Conservation (phyloP, 495 filamentous ascomycete species). For the Aspergillus sclerotiicarbonarius region DNA sequence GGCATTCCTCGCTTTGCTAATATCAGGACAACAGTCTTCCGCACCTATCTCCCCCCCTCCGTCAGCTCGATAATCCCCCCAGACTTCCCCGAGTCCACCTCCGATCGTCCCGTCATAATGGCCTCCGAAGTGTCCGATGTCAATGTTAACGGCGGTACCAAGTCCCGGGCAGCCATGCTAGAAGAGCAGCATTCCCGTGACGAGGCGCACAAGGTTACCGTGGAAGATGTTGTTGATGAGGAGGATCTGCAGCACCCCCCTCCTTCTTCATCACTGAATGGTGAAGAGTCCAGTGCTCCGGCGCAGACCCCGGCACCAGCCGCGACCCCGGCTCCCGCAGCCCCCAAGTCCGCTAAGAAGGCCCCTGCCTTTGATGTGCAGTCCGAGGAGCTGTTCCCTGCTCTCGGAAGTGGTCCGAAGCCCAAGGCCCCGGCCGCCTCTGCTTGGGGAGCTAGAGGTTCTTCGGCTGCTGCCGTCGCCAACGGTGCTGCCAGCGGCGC, state of each 20-base stretch:
- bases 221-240: conserved; percentile 80
- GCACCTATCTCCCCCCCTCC: neutral
- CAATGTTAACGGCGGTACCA: conserved; percentile 39
- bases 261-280: conserved; percentile 45
- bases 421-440: conserved; percentile 58
- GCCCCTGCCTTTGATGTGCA: conserved; percentile 64
- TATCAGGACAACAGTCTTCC: neutral
- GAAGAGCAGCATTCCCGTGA: conserved; percentile 71
- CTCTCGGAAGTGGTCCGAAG: conserved; percentile 73
- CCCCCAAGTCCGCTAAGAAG: conserved; percentile 45
- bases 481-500: conserved; percentile 56
- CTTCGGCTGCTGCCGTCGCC: conserved; percentile 51
- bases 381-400: conserved; percentile 88
- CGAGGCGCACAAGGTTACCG: conserved; percentile 62
- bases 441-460: conserved; percentile 66
- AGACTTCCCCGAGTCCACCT: neutral
- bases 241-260: conserved; percentile 66
- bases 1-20: neutral
- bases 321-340: conserved; percentile 23
- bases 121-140: conserved; percentile 42
- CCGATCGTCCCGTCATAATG: conserved; percentile 34
- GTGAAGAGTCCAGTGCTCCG: conserved; percentile 23
- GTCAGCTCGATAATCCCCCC: neutral
- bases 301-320: conserved; percentile 21
- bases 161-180: conserved; percentile 68